These are phyloP conservation scores for Diaporthe caulivora DNA, from an alignment of 2,329 filamentous ascomycete species.

Conservation along the genomic window DNA sequence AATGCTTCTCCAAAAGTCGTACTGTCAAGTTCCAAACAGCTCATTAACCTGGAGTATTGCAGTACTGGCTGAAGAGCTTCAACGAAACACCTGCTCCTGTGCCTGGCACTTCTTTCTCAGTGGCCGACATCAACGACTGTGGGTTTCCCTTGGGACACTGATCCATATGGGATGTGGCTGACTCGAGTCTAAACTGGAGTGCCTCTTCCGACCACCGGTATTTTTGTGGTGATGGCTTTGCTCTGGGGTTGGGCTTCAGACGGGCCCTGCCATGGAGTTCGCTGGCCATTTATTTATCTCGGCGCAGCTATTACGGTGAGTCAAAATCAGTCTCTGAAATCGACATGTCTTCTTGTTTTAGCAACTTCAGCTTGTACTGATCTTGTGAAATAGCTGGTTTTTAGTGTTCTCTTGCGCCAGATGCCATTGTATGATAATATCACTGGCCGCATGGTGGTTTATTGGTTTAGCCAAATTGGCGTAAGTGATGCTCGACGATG, in stretches of 20 bases:
- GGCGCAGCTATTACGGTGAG: constrained; percentile 52
- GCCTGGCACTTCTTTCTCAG: constrained; percentile 49
- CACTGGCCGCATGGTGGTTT: constrained; percentile 51
- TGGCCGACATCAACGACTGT: constrained; percentile 52
- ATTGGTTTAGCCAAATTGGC: constrained; percentile 53
- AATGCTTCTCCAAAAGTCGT: neutral
- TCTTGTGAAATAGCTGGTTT: constrained; percentile 44
- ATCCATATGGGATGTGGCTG: neutral
- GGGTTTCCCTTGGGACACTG: constrained; percentile 34
- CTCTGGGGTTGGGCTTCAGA: constrained; percentile 54
- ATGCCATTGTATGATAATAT: constrained; percentile 53
- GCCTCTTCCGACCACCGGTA: constrained; percentile 48
- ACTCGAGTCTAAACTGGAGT: constrained; percentile 34
- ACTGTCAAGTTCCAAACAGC: neutral
- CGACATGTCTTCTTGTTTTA: no score
- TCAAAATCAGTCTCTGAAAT: neutral
- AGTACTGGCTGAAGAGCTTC: constrained; percentile 57
- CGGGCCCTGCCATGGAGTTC: constrained; percentile 47
- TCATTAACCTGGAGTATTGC: neutral
- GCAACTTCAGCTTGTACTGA: neutral
- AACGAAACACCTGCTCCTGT: constrained; percentile 50
- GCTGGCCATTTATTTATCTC: constrained; percentile 54
- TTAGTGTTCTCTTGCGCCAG: constrained; percentile 48
- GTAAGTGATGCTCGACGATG: constrained; percentile 42
- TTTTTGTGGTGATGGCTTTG: constrained; percentile 52